Evolutionary conservation across 495 filamentous ascomycete genomes (phyloP).

Genomic region (Penicillium silybi): DNA sequence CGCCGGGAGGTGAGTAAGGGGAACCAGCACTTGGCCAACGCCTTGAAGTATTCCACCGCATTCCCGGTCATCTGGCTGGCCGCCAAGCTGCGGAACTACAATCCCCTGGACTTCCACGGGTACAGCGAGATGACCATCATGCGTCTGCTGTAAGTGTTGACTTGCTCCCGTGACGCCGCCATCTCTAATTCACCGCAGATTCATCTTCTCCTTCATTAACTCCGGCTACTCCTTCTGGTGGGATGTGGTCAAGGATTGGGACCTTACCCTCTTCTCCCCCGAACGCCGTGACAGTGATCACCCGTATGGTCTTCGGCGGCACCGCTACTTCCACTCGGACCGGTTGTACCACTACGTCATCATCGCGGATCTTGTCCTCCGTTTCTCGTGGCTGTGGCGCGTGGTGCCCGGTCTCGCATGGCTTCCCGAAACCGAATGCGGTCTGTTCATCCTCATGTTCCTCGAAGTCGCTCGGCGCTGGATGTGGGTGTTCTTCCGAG

Average conservation of each 20-base stretch:
- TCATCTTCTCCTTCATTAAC: constrained; percentile 68
- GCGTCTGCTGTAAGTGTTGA: constrained; percentile 47
- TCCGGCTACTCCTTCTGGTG: constrained; percentile 94
- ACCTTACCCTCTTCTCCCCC: constrained; percentile 72
- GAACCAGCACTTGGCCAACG: constrained; percentile 86
- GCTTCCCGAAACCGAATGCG: constrained; percentile 77
- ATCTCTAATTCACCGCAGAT: constrained; percentile 30
- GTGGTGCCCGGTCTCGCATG: constrained; percentile 74
- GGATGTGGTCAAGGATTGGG: constrained; percentile 97
- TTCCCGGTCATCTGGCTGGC: constrained; percentile 86
- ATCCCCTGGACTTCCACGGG: constrained; percentile 47
- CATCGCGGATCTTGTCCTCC: constrained; percentile 68
- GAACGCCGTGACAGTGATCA: constrained; percentile 52
- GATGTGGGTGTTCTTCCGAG: constrained; percentile 95
- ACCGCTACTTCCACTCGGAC: constrained; percentile 63
- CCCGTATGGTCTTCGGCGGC: constrained; percentile 72
- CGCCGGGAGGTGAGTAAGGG: constrained; percentile 56
- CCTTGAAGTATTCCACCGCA: constrained; percentile 83
- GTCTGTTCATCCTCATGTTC: constrained; percentile 81
- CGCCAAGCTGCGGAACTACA: constrained; percentile 67
- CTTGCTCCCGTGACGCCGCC: background rate
- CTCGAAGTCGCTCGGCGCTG: constrained; percentile 83
- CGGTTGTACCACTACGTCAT: constrained; percentile 82
- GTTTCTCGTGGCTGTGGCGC: constrained; percentile 88
- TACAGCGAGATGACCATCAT: constrained; percentile 55